These are phyloP conservation scores for Rhizopus stolonifer DNA, from an alignment of 371 early-diverging fungal genomes.

Conservation along the genomic window DNA sequence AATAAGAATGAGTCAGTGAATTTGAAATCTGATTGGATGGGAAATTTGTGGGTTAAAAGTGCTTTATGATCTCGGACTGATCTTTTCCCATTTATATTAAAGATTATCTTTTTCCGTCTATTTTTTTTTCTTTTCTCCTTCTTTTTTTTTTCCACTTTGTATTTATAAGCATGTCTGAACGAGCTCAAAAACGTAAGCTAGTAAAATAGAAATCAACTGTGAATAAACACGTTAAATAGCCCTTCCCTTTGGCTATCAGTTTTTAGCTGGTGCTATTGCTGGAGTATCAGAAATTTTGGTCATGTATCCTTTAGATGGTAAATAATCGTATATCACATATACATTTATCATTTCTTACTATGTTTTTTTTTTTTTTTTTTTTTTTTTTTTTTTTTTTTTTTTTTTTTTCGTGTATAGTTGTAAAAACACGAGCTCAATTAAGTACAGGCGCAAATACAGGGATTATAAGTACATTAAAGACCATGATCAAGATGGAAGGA, in stretches of 20 bases:
- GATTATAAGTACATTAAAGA: constrained; percentile 40
- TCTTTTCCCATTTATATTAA: too few relatives aligned
- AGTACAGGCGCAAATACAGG: constrained; percentile 66
- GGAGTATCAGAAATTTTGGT: constrained; percentile 93
- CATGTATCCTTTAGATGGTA: constrained; percentile 97
- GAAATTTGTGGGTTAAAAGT: background rate
- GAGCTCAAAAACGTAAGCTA: constrained; percentile 35
- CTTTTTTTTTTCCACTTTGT: constrained; percentile 6
- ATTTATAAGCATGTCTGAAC: constrained; percentile 23
- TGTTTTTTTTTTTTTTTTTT: too few relatives aligned
- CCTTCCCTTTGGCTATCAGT: constrained; percentile 88
- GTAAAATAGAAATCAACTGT: background rate
- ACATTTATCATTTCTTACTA: too few relatives aligned
- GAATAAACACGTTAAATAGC: constrained; percentile 45
- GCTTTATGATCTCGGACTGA: too few relatives aligned
- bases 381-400: too few relatives aligned
- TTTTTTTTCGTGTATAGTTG: too few relatives aligned
- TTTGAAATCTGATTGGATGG: background rate
- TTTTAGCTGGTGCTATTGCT: constrained; percentile 93
- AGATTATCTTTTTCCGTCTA: constrained; percentile 2
- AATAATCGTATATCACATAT: constrained; percentile 2
- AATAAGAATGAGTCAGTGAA: background rate
- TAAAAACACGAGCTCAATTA: constrained; percentile 96
- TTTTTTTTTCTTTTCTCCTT: constrained; percentile 2
- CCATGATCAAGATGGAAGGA: constrained; percentile 92